Conservation (phyloP, 179 eudicot genomes). For the Actinidia chinensis region DNA sequence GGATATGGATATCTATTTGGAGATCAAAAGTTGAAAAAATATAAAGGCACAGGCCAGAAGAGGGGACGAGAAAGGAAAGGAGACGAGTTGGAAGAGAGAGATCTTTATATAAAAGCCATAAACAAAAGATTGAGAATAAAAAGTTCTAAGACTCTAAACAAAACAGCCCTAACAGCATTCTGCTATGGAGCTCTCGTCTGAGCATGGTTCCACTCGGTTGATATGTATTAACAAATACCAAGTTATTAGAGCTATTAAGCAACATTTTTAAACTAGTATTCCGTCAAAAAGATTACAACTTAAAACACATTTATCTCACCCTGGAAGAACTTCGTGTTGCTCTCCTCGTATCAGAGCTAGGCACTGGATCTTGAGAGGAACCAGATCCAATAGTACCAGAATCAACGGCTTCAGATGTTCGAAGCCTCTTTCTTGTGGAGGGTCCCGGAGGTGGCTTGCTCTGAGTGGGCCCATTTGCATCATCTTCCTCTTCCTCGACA, state of each 20-base stretch:
- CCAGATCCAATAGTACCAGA: conserved; percentile 26
- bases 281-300: background rate
- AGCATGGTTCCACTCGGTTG: background rate
- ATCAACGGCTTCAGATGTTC: conserved; percentile 30
- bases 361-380: conserved; percentile 28
- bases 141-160: no score
- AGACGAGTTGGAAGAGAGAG: no score
- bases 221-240: background rate
- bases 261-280: background rate
- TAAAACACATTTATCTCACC: conserved; percentile 1
- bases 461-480: conserved; percentile 27
- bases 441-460: conserved; percentile 39
- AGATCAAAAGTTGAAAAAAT: no score
- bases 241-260: background rate
- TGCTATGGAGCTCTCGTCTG: background rate
- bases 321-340: conserved; percentile 45
- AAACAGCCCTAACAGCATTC: background rate
- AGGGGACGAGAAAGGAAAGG: no score
- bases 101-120: background rate
- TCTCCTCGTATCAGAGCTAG: conserved; percentile 38
- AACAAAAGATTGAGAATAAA: background rate
- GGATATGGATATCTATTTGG: no score
- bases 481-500: conserved; percentile 34
- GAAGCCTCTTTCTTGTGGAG: conserved; percentile 42
- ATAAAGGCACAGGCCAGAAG: no score